These are phyloP conservation scores for Solanum rostratum DNA, from an alignment of 257 asterid species.

Conservation along the genomic window DNA sequence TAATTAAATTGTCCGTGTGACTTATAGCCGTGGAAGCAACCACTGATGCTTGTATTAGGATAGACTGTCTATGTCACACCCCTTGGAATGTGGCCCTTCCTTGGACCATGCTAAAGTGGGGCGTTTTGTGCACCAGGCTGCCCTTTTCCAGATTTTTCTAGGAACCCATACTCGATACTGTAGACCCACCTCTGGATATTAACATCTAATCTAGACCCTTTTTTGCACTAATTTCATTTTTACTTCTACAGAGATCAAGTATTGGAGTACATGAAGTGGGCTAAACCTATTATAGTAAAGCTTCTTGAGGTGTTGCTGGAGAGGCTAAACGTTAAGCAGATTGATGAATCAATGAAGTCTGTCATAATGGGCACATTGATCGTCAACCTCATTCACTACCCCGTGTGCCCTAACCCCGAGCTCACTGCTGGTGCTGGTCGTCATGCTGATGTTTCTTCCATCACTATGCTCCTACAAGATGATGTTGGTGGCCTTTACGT, in stretches of 20 bases:
- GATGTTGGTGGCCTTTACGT: conserved; percentile 50
- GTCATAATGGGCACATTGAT: conserved; percentile 23
- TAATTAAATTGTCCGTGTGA: background rate
- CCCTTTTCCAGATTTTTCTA: fast-evolving
- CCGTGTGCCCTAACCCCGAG: conserved; percentile 33
- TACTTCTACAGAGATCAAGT: conserved; percentile 25
- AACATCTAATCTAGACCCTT: background rate
- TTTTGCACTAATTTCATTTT: background rate
- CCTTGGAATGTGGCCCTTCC: background rate
- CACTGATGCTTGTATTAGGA: too few relatives aligned
- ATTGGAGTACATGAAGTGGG: conserved; percentile 30
- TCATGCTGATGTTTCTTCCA: conserved; percentile 41
- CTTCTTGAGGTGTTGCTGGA: conserved; percentile 21
- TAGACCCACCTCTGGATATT: background rate
- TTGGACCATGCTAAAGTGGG: background rate
- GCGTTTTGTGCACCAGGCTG: fast-evolving
- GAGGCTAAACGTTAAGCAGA: conserved; percentile 27
- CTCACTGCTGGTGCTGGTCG: conserved; percentile 40
- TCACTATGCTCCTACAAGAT: conserved; percentile 47
- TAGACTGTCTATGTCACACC: background rate
- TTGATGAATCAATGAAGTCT: conserved; percentile 21
- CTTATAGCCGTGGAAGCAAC: background rate
- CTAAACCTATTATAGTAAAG: conserved; percentile 26
- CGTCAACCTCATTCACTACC: conserved; percentile 30
- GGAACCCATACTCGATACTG: background rate